These are phyloP conservation scores for Tillandsia fasciculata DNA, from an alignment of 176 grass and related monocot species.

Conservation along the genomic window DNA sequence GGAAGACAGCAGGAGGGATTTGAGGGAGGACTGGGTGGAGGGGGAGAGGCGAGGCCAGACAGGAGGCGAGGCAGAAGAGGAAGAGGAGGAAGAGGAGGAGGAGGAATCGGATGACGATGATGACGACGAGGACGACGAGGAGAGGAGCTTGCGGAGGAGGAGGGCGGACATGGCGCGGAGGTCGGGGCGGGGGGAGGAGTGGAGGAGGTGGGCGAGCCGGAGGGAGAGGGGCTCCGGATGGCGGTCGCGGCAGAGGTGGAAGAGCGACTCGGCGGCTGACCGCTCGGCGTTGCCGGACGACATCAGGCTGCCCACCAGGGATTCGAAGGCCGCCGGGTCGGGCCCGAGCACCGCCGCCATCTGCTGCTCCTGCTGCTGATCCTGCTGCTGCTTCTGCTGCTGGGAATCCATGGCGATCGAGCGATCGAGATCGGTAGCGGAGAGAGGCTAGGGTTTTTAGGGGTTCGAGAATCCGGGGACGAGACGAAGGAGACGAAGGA, in stretches of 20 bases:
- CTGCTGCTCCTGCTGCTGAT: neutral
- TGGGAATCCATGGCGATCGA: neutral
- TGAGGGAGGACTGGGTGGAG: conserved; percentile 39
- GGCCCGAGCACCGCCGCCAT: conserved; percentile 54
- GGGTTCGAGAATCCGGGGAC: too few relatives aligned
- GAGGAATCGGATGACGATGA: conserved; percentile 20
- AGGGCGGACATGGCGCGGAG: conserved; percentile 61
- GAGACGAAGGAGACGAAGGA: too few relatives aligned
- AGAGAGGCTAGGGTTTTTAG: too few relatives aligned
- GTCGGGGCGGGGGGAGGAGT: conserved; percentile 29
- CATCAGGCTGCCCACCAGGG: conserved; percentile 69
- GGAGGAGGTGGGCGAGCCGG: conserved; percentile 54
- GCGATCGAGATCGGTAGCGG: neutral
- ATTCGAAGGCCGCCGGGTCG: conserved; percentile 60
- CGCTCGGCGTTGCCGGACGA: conserved; percentile 85
- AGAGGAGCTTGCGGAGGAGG: conserved; percentile 77
- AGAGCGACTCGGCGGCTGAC: conserved; percentile 66
- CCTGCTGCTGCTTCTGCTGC: too few relatives aligned
- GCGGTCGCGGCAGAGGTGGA: conserved; percentile 62
- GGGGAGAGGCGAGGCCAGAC: conserved; percentile 70
- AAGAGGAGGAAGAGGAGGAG: conserved; percentile 8
- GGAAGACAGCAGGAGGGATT: conserved; percentile 48
- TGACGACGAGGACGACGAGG: conserved; percentile 30
- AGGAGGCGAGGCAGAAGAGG: neutral
- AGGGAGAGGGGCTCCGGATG: conserved; percentile 68